Percentiles rank a stretch among this genome's conserved stretches.
Conservation (phyloP, 352 stramenopile species). For the Phytopythium montanum region DNA sequence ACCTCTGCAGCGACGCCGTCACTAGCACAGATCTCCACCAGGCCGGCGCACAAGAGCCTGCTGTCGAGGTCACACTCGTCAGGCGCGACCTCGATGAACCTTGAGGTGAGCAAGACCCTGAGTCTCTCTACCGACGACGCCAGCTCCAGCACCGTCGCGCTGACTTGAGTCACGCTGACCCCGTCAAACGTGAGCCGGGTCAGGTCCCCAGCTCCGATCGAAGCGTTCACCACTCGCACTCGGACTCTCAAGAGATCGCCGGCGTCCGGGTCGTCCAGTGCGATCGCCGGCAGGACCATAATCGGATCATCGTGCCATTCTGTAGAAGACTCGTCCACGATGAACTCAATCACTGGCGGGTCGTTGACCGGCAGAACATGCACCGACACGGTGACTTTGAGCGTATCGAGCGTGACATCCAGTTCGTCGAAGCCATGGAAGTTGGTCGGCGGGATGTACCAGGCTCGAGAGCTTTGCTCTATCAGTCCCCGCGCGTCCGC, state of each 20-base stretch:
- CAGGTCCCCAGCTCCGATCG: slow-evolving; percentile 14
- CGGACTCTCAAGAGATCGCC: slow-evolving; percentile 31
- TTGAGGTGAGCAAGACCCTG: slow-evolving; percentile 24
- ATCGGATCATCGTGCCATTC: slow-evolving; percentile 23
- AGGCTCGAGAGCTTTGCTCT: slow-evolving; percentile 12
- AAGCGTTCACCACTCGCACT: slow-evolving; percentile 22
- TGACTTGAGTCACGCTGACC: slow-evolving; percentile 10
- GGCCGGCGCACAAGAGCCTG: slow-evolving; percentile 1
- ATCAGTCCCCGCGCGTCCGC: slow-evolving; percentile 1
- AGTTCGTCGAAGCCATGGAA: slow-evolving; percentile 28
- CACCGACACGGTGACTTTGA: slow-evolving; percentile 25
- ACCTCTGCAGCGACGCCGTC: slow-evolving; percentile 14
- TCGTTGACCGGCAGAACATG: slow-evolving; percentile 30
- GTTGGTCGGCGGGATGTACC: slow-evolving; percentile 13
- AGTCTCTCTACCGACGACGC: slow-evolving; percentile 17
- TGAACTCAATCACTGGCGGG: slow-evolving; percentile 20
- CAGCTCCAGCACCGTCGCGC: slow-evolving; percentile 6
- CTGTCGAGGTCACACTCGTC: neutral
- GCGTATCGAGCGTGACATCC: slow-evolving; percentile 7
- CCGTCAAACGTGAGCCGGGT: slow-evolving; percentile 24
- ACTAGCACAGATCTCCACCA: slow-evolving; percentile 23
- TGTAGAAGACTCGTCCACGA: slow-evolving; percentile 7
- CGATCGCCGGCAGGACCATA: slow-evolving; percentile 29
- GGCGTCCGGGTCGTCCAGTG: slow-evolving; percentile 27
- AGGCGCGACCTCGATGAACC: slow-evolving; percentile 22